Evolutionary conservation across 108 stramenopile genomes (phyloP).

Genomic region (Epipyxis sp.): DNA sequence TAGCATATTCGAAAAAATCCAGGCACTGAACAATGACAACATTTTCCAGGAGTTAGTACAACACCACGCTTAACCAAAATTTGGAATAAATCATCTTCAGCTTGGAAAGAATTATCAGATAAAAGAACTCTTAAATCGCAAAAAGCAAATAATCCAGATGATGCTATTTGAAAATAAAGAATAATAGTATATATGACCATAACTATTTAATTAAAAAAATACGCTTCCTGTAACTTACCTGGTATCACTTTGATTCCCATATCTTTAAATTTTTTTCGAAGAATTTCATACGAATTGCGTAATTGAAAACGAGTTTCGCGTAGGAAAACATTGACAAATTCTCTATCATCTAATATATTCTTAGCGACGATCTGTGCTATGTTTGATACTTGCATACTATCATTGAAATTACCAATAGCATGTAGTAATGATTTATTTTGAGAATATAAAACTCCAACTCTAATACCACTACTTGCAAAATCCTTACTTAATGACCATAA

Average conservation of each 20-base stretch:
- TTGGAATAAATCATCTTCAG: background rate
- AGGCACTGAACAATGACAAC: conserved; percentile 8
- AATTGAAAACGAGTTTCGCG: too few species aligned
- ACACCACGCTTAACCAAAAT: background rate
- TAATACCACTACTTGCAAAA: conserved; percentile 73
- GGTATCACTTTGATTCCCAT: too few species aligned
- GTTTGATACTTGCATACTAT: background rate
- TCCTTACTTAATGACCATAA: conserved; percentile 80
- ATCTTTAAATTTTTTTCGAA: too few species aligned
- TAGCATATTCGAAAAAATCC: conserved; percentile 17
- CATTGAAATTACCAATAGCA: background rate
- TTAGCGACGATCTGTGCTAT: background rate
- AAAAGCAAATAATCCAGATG: background rate
- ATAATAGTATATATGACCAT: background rate
- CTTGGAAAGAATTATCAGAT: background rate
- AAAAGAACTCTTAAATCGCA: background rate
- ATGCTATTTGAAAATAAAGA: background rate
- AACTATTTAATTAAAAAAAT: too few species aligned
- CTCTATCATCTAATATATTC: background rate
- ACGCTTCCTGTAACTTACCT: too few species aligned
- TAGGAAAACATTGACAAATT: background rate
- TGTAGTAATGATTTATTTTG: conserved; percentile 51
- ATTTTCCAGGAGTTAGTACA: conserved; percentile 5
- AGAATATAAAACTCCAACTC: conserved; percentile 72
- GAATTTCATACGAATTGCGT: too few species aligned